Evolutionary conservation across 495 filamentous ascomycete species (phyloP).

Genomic region (Aspergillus hancockii): DNA sequence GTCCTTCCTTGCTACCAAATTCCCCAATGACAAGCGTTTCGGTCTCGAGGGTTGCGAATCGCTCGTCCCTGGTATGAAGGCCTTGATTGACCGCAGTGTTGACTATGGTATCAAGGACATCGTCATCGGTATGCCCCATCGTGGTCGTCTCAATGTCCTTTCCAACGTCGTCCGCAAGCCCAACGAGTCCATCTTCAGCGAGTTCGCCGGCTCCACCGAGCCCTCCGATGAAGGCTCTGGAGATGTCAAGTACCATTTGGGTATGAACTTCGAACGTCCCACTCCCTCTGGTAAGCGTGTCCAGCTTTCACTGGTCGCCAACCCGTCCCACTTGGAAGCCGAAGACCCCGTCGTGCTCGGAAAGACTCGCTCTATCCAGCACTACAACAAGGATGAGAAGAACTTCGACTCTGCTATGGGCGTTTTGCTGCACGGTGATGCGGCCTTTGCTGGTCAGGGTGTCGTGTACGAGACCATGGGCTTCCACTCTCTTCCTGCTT

Average conservation of each 20-base stretch:
- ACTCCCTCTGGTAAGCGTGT: conserved; percentile 98
- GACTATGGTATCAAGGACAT: conserved; percentile 99
- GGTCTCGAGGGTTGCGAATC: conserved; percentile 96
- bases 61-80: conserved; percentile 98
- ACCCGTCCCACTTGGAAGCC: conserved; percentile 97
- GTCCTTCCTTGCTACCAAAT: conserved; percentile 90
- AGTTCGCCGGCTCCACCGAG: conserved; percentile 88
- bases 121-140: conserved; percentile 98
- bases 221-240: conserved; percentile 94
- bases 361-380: conserved; percentile 96
- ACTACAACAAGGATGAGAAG: conserved; percentile 96
- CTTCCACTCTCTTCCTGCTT: conserved; percentile 90
- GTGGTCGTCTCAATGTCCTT: conserved; percentile 95
- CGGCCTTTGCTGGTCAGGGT: conserved; percentile 94
- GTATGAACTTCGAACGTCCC: conserved; percentile 99
- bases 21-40: conserved; percentile 99
- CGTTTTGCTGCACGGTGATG: conserved; percentile 93
- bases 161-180: conserved; percentile 98
- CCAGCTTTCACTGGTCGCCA: conserved; percentile 95
- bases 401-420: conserved; percentile 88
- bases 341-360: conserved; percentile 97
- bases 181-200: conserved; percentile 98
- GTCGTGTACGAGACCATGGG: conserved; percentile 98
- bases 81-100: conserved; percentile 94
- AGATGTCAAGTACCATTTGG: conserved; percentile 98